Base-by-base conservation (phyloP, 2,329 filamentous ascomycete genomes). In the Alternaria gansuensis region DNA sequence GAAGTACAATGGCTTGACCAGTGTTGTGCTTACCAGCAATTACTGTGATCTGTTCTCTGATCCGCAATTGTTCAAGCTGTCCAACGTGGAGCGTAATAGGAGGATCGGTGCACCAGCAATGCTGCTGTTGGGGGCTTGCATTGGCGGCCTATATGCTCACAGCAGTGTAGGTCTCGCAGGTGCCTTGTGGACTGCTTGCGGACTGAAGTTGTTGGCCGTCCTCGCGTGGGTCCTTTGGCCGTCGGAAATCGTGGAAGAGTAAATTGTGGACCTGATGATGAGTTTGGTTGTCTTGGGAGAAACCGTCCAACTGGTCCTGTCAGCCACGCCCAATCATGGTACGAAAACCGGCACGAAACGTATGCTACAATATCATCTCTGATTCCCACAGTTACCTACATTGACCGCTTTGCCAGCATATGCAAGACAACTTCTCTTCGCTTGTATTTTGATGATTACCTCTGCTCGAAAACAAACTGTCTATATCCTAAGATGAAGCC, bases 1-100 rank as follows among this genome's bases (percentile, higher is more conserved):
- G 59, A 84, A 87, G 68, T 89, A 88, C 71, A 88, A 87, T 57
- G 86, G 88, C 2, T 79, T 94, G 21, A 93, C 90, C 0, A 92
- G 89, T 61, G 90, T 93, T 14, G 91, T 93, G 3, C 77, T 95
- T 59, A 94, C 91, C 1, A 92, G 89, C 72, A 88, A 91, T 62
- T 94, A 93, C 79, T 93, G 90, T 72, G 91, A 94, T 73, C 72
- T 94, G 21, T 92, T 92, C 66, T 90, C 88, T 1, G 90, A 92
- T 68, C 78, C 82, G 9, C 79, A 81, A 8, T 60, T 87, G n/a
- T 74, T 85, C 4, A 74, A 74, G 0, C 59, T 75, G 11, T 69
- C 74, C 2, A 84, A 86, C 55, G 74, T 80, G 0, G 84, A 87
- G 70, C 76, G 85, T 48, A 85, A 86, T 70, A 77, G 83, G 49